Base-by-base conservation (phyloP, 768 basidiomycete species). In the Panaeolus cyanescens region DNA sequence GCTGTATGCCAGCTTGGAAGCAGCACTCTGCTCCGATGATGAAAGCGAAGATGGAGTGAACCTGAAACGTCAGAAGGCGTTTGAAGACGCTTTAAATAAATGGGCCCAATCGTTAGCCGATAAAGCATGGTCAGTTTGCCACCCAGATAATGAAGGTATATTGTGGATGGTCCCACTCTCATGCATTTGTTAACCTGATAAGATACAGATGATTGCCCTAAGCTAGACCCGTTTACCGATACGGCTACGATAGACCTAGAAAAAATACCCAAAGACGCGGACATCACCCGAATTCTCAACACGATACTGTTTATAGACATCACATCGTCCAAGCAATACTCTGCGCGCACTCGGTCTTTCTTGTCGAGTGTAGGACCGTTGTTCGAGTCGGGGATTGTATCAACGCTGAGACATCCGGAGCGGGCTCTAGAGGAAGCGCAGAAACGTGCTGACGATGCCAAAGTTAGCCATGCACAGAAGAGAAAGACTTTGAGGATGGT, bases 231-330 rank as follows among this genome's bases (percentile, higher is more conserved):
- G 17, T 66, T 77, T 15, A 69, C 77, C 2, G 84, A 85, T 67
- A 85, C 83, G 5, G 80, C 83, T 5, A 80, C 73, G 8, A 69
- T 63, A 1, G 75, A 77, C 45, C 71, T 85, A 33, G 54, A 64
- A 4, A 65, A 66, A 3, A 71, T 84, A 17, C 83, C 83, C 1
- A 50, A 73, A 13, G 36, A 66, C 37, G 67, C 76, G 20, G 68
- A 79, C 58, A 61, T 85, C 56, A 59, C 72, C 53, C 74, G 79
- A 66, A 70, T 86, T 65, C 65, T 85, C 57, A 82, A 83, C 67
- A 75, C 81, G 31, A 76, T 84, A 37, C 74, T 88, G 36, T 78
- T 86, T 70, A 69, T 84, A 40, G 73, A 85, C 57, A 74, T 86
- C 64, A 80, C 83, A 10, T 67, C 74, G 28, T 69, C 78, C 1